Evolutionary conservation across 768 basidiomycete genomes (phyloP), one percentile per base, ranked within the genome.

Genomic region (Favolaschia claudopus): DNA sequence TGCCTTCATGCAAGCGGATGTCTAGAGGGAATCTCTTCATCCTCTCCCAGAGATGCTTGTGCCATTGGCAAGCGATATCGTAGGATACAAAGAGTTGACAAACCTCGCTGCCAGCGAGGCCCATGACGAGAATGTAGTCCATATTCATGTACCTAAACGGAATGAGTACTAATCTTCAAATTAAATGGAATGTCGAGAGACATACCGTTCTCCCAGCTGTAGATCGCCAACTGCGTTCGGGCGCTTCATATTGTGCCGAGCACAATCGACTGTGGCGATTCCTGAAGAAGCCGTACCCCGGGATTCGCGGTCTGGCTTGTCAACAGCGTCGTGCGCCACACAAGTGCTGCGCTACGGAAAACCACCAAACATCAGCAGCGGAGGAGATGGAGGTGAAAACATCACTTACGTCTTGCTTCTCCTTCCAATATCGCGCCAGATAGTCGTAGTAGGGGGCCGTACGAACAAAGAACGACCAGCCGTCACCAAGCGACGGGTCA

Each of bases 51-150:
- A 74, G 44, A 33, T 72, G 68, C 25, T 58, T 51, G 17, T 37
- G 47, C 66, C 69, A 74, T 34, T 74, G 72, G 44, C 71, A 74
- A 0, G 58, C 60, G 19, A 75, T 72, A 47, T 74, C 74, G 43
- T 75, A 75, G 2, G 67, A 70, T 0, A 70, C 49, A n/a, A 63
- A 25, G 2, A 69, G 22, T 2, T 40, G n/a, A 1, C 28, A 29
- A 1, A 62, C 51, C 2, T 47, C 28, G 39, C 57, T 62, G 2
- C 63, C 60, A 0, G 19, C 29, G 1, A 73, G 28, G 33, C 58
- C 62, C 4, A 70, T 70, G 7, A 63, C 44, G 31, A 71, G 63
- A 9, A 74, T 55, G 36, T 66, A 72, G 39, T 74, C 73, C 67
- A 68, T 58, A 24, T 67, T 63, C 29, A 61, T 36, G 55, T 69